Conservation (phyloP, 495 filamentous ascomycete species). For the Apodospora peruviana region DNA sequence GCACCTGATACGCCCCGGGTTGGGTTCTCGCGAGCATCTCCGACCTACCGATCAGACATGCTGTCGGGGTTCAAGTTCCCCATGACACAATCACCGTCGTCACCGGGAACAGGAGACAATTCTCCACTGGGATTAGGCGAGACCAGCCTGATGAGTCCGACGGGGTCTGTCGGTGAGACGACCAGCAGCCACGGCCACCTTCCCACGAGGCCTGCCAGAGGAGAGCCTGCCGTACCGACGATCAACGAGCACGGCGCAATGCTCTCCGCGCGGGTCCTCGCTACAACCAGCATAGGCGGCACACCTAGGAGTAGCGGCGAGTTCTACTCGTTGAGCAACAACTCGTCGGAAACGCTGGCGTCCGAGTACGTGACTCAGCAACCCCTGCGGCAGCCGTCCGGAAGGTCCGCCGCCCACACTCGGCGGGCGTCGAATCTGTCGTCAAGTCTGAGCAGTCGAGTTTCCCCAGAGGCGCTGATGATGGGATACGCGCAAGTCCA, state of each 20-base stretch:
- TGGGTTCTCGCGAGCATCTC: conserved; percentile 12
- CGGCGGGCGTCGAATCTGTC: conserved; percentile 59
- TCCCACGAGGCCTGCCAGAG: conserved; percentile 30
- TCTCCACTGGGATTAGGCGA: not conserved
- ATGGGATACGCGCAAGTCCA: conserved; percentile 98
- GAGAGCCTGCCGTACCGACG: conserved; percentile 32
- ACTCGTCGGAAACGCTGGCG: conserved; percentile 85
- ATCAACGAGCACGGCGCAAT: conserved; percentile 53
- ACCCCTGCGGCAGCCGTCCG: conserved; percentile 24
- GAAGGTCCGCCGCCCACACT: conserved; percentile 46
- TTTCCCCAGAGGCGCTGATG: conserved; percentile 69
- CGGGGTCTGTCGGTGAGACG: conserved; percentile 26
- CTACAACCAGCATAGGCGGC: conserved; percentile 60
- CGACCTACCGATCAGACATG: conserved; percentile 34
- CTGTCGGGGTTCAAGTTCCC: conserved; percentile 70
- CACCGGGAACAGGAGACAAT: conserved; percentile 10
- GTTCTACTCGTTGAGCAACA: conserved; percentile 89
- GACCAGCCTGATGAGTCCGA: conserved; percentile 27
- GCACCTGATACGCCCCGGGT: conserved; percentile 36
- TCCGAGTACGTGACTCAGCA: conserved; percentile 81
- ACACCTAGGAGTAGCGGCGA: conserved; percentile 87
- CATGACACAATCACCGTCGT: conserved; percentile 39
- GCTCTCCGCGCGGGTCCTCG: conserved; percentile 62
- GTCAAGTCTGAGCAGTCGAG: conserved; percentile 34
- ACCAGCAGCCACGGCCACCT: conserved; percentile 20